These are phyloP conservation scores for Podila clonocystis DNA, from an alignment of 192 early-diverging fungal species.

Conservation along the genomic window DNA sequence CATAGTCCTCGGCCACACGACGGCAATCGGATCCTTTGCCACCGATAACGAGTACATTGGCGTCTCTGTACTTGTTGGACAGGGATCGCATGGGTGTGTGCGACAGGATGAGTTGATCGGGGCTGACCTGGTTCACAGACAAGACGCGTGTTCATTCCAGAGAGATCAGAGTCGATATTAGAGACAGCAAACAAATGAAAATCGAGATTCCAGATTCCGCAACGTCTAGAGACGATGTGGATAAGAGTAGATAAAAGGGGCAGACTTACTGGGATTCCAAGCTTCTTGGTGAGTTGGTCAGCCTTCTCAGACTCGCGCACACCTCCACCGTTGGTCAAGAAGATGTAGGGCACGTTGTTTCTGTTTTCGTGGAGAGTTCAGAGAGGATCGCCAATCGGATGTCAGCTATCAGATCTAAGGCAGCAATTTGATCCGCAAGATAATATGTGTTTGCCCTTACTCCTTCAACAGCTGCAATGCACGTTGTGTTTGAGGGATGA, in stretches of 20 bases:
- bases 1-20: slow-evolving; percentile 72
- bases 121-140: slow-evolving; percentile 52
- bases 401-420: slow-evolving; percentile 20
- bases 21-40: slow-evolving; percentile 66
- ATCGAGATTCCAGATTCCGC: too few species aligned
- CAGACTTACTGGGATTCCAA: slow-evolving; percentile 61
- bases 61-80: slow-evolving; percentile 64
- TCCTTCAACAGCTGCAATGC: slow-evolving; percentile 76
- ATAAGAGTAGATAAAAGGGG: background rate
- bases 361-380: background rate
- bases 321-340: slow-evolving; percentile 93
- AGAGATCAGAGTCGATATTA: background rate
- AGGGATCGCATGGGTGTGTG: slow-evolving; percentile 89
- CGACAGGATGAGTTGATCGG: slow-evolving; percentile 79
- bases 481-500: slow-evolving; percentile 71
- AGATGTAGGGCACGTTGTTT: slow-evolving; percentile 77
- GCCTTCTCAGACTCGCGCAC: slow-evolving; percentile 80
- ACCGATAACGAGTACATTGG: slow-evolving; percentile 81
- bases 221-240: background rate
- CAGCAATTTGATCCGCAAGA: too few species aligned
- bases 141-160: slow-evolving; percentile 5
- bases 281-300: slow-evolving; percentile 63
- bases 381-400: too few species aligned
- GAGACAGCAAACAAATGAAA: background rate
- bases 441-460: slow-evolving; percentile 17